Percentiles rank a stretch among this genome's conserved stretches.
These are phyloP conservation scores for Abrus pulchellus DNA, from an alignment of 306 rosid genomes.

Conservation along the genomic window DNA sequence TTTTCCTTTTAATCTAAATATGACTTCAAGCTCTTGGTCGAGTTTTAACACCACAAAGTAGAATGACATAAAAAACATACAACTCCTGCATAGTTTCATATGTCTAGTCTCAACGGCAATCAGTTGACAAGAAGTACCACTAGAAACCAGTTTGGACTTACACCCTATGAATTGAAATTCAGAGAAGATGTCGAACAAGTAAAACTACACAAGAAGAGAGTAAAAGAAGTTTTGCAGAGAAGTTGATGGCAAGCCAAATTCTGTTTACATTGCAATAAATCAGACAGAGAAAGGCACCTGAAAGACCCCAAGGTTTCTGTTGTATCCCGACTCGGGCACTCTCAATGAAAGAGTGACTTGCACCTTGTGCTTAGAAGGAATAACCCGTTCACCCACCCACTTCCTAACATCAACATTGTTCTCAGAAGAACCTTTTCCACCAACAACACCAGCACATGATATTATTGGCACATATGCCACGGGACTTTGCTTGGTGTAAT, in stretches of 20 bases:
- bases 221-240: background rate
- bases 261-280: constrained; percentile 3
- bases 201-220: background rate
- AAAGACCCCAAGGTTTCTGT: constrained; percentile 84
- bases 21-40: background rate
- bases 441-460: constrained; percentile 54
- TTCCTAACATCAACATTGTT: constrained; percentile 37
- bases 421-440: constrained; percentile 53
- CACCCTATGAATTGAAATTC: constrained; percentile 8
- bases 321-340: constrained; percentile 83
- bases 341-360: constrained; percentile 56
- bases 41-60: background rate
- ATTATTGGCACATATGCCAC: constrained; percentile 71
- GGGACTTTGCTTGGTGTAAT: constrained; percentile 73
- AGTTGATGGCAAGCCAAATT: background rate
- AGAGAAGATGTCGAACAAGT: background rate
- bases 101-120: background rate
- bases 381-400: constrained; percentile 49
- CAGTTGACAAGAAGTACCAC: background rate
- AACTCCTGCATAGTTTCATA: background rate
- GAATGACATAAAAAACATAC: background rate
- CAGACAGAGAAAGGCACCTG: constrained; percentile 60
- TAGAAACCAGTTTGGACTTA: constrained; percentile 10
- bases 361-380: constrained; percentile 65
- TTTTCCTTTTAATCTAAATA: background rate